Percentiles rank a stretch among this genome's conserved stretches.
These are phyloP conservation scores for Apium graveolens DNA, from an alignment of 129 eudicot genomes.

Conservation along the genomic window DNA sequence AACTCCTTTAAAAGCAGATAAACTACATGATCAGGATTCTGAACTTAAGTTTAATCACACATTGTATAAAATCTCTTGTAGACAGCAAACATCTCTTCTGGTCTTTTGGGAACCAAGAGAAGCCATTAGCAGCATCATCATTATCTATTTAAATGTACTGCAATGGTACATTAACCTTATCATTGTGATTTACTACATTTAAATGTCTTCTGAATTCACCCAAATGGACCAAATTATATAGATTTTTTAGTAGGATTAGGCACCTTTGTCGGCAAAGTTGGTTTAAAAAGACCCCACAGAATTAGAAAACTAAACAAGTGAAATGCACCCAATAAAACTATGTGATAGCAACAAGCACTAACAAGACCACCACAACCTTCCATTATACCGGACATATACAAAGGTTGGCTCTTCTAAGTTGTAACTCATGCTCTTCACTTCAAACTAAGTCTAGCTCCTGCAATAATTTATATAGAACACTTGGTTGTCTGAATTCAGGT, in stretches of 20 bases:
- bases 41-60: neutral
- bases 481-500: neutral
- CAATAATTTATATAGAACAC: neutral
- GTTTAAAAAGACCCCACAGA: slow-evolving; percentile 27
- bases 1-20: neutral
- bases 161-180: neutral
- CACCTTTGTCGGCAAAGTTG: slow-evolving; percentile 18
- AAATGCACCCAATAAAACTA: slow-evolving; percentile 32
- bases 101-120: neutral
- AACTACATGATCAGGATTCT: neutral
- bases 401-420: slow-evolving; percentile 18
- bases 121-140: neutral
- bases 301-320: slow-evolving; percentile 16
- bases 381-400: slow-evolving; percentile 24
- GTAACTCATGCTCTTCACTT: slow-evolving; percentile 12
- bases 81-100: neutral
- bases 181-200: neutral
- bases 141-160: neutral
- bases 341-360: slow-evolving; percentile 51
- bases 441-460: slow-evolving; percentile 16
- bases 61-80: too few relatives aligned
- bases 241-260: neutral
- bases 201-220: neutral
- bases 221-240: neutral
- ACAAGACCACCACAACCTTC: slow-evolving; percentile 43